Conservation (phyloP, 2,329 filamentous ascomycete species). For the Aaosphaeria arxii region DNA sequence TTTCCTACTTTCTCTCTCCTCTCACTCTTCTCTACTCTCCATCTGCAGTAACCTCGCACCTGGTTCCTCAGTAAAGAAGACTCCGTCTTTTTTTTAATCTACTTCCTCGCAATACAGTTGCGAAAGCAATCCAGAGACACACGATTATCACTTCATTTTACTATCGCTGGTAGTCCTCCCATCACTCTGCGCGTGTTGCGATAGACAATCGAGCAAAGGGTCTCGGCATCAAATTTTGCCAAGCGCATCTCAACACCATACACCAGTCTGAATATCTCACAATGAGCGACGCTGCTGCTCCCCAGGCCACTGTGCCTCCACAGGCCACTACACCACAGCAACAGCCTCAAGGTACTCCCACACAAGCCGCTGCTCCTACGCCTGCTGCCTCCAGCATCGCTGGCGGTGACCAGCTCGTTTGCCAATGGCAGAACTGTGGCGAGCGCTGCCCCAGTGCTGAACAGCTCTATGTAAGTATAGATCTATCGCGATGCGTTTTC, state of each 20-base stretch:
- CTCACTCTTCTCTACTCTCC: conserved; percentile 1
- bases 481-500: too few species aligned
- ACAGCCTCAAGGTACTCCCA: background rate
- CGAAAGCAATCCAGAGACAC: too few species aligned
- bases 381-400: conserved; percentile 26
- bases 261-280: background rate
- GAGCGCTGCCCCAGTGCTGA: conserved; percentile 59
- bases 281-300: conserved; percentile 8
- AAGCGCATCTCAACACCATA: conserved; percentile 4
- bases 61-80: background rate
- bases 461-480: conserved; percentile 57
- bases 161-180: too few species aligned
- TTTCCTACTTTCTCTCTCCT: conserved; percentile 6
- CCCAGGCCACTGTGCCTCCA: conserved; percentile 5
- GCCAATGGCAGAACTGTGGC: conserved; percentile 62
- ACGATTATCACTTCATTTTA: too few species aligned
- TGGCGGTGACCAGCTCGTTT: conserved; percentile 47
- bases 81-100: too few species aligned
- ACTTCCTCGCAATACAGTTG: too few species aligned
- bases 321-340: conserved; percentile 1
- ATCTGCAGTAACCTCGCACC: background rate
- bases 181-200: too few species aligned
- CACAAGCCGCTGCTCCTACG: conserved; percentile 3
- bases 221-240: conserved; percentile 7
- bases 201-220: background rate